Evolutionary conservation across 2,329 filamentous ascomycete genomes (phyloP).

Genomic region (Cercospora sesami): DNA sequence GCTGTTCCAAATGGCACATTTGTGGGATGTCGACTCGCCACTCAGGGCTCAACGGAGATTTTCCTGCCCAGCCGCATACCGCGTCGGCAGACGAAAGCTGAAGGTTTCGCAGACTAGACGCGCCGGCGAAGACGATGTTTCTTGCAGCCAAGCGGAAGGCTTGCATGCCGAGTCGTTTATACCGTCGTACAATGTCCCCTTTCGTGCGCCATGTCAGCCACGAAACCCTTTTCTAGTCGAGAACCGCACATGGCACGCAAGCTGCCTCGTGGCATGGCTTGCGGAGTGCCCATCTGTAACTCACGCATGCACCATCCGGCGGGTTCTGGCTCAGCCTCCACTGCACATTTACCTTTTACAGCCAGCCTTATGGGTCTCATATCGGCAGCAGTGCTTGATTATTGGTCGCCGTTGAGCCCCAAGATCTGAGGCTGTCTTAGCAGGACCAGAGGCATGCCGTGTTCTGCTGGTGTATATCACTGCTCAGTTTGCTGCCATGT

Average conservation of each 20-base stretch:
- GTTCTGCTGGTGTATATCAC: background rate
- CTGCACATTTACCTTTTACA: background rate
- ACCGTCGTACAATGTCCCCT: background rate
- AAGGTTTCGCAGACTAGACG: background rate
- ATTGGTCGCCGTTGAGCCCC: constrained; percentile 3
- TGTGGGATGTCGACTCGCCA: background rate
- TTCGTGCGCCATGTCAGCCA: constrained; percentile 7
- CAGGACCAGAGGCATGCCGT: background rate
- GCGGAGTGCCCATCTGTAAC: constrained; percentile 10
- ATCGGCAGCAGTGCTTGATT: background rate
- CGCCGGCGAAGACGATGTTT: background rate
- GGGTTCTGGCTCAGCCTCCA: constrained; percentile 3
- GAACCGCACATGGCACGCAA: background rate
- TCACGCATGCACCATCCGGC: background rate
- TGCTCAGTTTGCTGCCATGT: background rate
- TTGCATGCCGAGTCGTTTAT: background rate
- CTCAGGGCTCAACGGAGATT: background rate
- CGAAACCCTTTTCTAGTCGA: background rate
- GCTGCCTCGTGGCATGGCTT: constrained; percentile 10
- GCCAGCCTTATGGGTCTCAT: constrained; percentile 4
- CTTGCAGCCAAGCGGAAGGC: background rate
- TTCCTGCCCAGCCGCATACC: background rate
- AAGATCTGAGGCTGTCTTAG: background rate
- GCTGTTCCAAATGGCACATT: background rate
- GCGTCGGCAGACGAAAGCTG: background rate